These are phyloP conservation scores for Byssochlamys sp. DNA, from an alignment of 2,329 filamentous ascomycete genomes.

Conservation along the genomic window DNA sequence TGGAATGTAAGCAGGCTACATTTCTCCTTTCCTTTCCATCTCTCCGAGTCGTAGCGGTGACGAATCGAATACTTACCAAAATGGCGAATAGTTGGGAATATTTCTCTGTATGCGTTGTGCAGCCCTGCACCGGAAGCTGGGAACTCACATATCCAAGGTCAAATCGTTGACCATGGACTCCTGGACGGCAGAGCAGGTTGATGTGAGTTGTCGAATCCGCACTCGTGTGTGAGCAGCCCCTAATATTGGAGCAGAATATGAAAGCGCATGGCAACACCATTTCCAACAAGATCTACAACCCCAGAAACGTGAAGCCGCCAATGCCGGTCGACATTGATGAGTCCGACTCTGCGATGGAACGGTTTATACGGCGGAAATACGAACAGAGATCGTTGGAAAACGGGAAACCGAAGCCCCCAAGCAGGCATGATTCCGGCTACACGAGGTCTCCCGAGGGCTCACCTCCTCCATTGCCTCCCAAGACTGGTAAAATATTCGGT, in stretches of 20 bases:
- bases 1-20: slow-evolving; percentile 61
- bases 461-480: slow-evolving; percentile 50
- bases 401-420: slow-evolving; percentile 36
- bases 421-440: slow-evolving; percentile 49
- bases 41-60: background rate
- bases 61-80: slow-evolving; percentile 4
- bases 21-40: slow-evolving; percentile 7
- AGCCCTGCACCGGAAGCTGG: slow-evolving; percentile 86
- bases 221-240: slow-evolving; percentile 59
- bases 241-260: slow-evolving; percentile 67
- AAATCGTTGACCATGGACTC: slow-evolving; percentile 98
- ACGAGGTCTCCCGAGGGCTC: slow-evolving; percentile 45
- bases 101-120: slow-evolving; percentile 98
- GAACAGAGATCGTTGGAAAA: slow-evolving; percentile 52
- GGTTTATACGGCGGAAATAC: slow-evolving; percentile 92
- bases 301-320: slow-evolving; percentile 68
- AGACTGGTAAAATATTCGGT: slow-evolving; percentile 51
- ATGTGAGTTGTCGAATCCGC: slow-evolving; percentile 52
- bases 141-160: slow-evolving; percentile 96
- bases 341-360: slow-evolving; percentile 86
- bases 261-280: slow-evolving; percentile 76
- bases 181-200: slow-evolving; percentile 91
- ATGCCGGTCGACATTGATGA: slow-evolving; percentile 87
- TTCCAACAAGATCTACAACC: slow-evolving; percentile 85
- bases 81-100: slow-evolving; percentile 61